These are phyloP conservation scores for Clitoria ternatea DNA, from an alignment of 306 rosid species.

Conservation along the genomic window DNA sequence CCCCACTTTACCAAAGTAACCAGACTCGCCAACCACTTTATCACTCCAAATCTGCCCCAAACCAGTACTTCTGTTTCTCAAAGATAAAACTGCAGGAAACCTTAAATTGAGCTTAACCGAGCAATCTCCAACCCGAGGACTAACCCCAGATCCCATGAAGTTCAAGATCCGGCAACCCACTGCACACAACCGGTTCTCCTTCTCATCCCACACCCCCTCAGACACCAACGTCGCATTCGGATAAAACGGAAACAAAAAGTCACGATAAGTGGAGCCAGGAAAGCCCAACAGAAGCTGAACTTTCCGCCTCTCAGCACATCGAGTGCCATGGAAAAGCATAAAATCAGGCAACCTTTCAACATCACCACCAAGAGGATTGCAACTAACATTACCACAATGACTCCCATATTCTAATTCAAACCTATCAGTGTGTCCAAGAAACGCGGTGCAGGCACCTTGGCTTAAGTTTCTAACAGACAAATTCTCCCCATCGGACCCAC, in stretches of 20 bases:
- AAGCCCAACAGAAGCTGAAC: slow-evolving; percentile 67
- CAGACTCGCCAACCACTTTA: slow-evolving; percentile 41
- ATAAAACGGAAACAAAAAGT: slow-evolving; percentile 38
- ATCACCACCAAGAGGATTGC: slow-evolving; percentile 52
- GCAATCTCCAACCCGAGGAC: slow-evolving; percentile 71
- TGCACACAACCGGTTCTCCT: slow-evolving; percentile 51
- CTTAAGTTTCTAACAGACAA: slow-evolving; percentile 23
- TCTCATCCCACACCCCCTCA: slow-evolving; percentile 82
- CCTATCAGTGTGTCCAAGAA: slow-evolving; percentile 26
- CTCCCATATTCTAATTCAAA: slow-evolving; percentile 58
- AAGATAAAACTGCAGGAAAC: slow-evolving; percentile 51
- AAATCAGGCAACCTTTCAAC: slow-evolving; percentile 38
- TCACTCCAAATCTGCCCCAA: slow-evolving; percentile 69
- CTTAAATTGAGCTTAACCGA: slow-evolving; percentile 46
- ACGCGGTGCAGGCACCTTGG: slow-evolving; percentile 37
- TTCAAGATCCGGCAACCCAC: slow-evolving; percentile 67
- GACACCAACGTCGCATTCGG: slow-evolving; percentile 53
- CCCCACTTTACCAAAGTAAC: slow-evolving; percentile 50
- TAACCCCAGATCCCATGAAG: slow-evolving; percentile 30
- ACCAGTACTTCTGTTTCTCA: slow-evolving; percentile 53
- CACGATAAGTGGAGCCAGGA: slow-evolving; percentile 28
- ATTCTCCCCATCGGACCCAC: slow-evolving; percentile 29
- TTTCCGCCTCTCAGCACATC: slow-evolving; percentile 43
- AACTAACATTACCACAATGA: slow-evolving; percentile 44
- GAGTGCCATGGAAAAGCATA: slow-evolving; percentile 37